Base-by-base conservation (phyloP, 208 protist genomes). In the Lotmaria passim region DNA sequence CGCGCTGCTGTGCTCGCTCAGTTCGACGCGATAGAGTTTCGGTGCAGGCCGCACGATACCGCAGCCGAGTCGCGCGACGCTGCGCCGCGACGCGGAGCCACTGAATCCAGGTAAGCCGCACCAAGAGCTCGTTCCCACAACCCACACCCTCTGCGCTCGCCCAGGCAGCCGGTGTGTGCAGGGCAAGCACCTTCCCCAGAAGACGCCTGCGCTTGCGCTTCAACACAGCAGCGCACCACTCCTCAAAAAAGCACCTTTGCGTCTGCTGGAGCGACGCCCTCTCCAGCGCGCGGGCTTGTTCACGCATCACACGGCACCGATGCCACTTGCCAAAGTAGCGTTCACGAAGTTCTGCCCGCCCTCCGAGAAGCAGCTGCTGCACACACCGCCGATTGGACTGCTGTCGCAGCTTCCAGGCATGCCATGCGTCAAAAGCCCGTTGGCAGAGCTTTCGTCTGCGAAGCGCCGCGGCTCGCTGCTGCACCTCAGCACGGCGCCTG, bases 1-100 rank as follows among this genome's bases (percentile, higher is more conserved):
- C 7, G 15, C 47, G 44, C 23, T 14, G 69, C 0, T 44, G 41
- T 1, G 30, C 11, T 24, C 57, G 31, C 15, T 8, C 30, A 17
- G 36, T 34, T 7, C 21, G 38, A 23, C 17, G 4, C 21, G 17
- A 21, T 23, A 81, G n/a, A 3, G 34, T 36, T 14, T 23, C n/a
- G 2, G 65, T 21, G 41, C 39, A 57, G 6, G 11, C 19, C 30
- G 34, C 53, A 48, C 67, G 69, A 19, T 14, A 39, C 17, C 53
- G 57, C 23, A 83, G 55, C 10, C 65, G 78, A 5, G n/a, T 7
- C 28, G 59, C 78, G 2, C 70, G 64, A 7, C 55, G 64, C 33
- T 47, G 46, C 47, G 55, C 55, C 11, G 78, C 63, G 14, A 62
- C 55, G 7, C 57, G 65, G 12, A 83, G 73, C 78, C 78, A 83